Conservation (phyloP, 495 filamentous ascomycete species). For the Penicillium lagena region DNA sequence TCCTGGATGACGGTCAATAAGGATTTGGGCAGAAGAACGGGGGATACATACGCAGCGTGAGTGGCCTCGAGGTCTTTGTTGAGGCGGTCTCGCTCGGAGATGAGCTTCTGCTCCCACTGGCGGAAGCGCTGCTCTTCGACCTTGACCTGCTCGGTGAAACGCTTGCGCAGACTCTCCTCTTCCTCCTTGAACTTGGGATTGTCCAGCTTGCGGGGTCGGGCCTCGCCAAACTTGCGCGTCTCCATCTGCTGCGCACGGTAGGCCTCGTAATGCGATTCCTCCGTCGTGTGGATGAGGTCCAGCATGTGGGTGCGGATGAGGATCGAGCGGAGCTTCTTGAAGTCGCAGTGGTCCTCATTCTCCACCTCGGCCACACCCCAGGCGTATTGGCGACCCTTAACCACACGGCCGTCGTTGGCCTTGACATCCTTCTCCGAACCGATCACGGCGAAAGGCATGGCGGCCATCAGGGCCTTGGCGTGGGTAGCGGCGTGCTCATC, state of each 20-base stretch:
- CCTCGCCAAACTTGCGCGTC: slow-evolving; percentile 98
- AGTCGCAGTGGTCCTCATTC: slow-evolving; percentile 99
- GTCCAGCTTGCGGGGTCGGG: slow-evolving; percentile 92
- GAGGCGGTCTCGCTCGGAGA: slow-evolving; percentile 91
- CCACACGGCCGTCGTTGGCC: slow-evolving; percentile 87
- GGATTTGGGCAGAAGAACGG: not conserved
- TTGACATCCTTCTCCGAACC: slow-evolving; percentile 99
- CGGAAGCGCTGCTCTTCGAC: slow-evolving; percentile 98
- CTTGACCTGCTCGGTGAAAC: slow-evolving; percentile 99
- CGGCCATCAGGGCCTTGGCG: slow-evolving; percentile 85
- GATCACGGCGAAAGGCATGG: slow-evolving; percentile 98
- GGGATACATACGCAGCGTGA: slow-evolving; percentile 69
- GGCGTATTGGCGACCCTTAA: slow-evolving; percentile 97
- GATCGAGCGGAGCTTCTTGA: slow-evolving; percentile 99
- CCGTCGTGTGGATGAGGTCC: slow-evolving; percentile 97
- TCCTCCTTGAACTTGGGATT: slow-evolving; percentile 99
- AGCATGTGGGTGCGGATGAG: slow-evolving; percentile 99
- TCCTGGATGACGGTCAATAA: slow-evolving; percentile 44
- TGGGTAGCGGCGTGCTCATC: slow-evolving; percentile 93
- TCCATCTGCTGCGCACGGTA: slow-evolving; percentile 99
- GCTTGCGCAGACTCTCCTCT: slow-evolving; percentile 94
- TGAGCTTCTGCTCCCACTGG: slow-evolving; percentile 99
- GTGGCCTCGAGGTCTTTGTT: slow-evolving; percentile 99
- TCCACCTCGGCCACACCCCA: slow-evolving; percentile 99
- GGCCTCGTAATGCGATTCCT: slow-evolving; percentile 97